Evolutionary conservation across 805 yeast species (phyloP), one percentile per base, ranked within the genome.

Genomic region (Nakazawaea molendinolei): DNA sequence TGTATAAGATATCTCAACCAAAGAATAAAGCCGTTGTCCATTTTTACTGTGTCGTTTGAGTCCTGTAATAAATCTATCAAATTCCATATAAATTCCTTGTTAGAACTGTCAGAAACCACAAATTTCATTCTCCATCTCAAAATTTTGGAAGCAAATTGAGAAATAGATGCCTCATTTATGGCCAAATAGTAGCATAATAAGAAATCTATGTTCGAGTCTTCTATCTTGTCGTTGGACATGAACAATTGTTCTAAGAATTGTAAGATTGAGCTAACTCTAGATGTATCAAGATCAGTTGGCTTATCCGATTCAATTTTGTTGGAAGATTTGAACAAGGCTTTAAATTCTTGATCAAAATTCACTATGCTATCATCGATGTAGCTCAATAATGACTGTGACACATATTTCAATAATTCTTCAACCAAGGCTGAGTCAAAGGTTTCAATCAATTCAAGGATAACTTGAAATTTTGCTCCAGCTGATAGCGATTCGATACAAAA

Each of bases 101-200:
- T 45, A 0, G 39, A 20, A 3, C 28, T 32, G 16, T 44, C 38
- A 1, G 42, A 26, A 27, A 24, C 48, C 43, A 75, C 56, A 1
- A 47, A 39, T 2, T 46, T 36, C 19, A 67, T 60, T 55, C 76
- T 69, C 86, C 86, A 80, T 42, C 78, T 67, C 13, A 76, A 48
- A 0, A 67, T 39, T 27, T 61, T 63, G 1, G 71, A 59, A 0
- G 69, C 61, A 3, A 45, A 37, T 1, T 53, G 37, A 0, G 74
- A 55, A 3, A 73, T 47, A 2, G 44, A 48, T 5, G 59, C 64
- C 16, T 66, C 70, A 21, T 59, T 61, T 23, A 55, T 45, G 0
- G 68, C 56, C 14, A 71, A 42, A 22, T 57, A 60, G n/a, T 57
- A 29, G 9, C 61, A 48, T 8, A 65, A 46, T 7, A 63, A 30